Base-by-base conservation (phyloP, 805 yeast species). In the Spathaspora girioi region DNA sequence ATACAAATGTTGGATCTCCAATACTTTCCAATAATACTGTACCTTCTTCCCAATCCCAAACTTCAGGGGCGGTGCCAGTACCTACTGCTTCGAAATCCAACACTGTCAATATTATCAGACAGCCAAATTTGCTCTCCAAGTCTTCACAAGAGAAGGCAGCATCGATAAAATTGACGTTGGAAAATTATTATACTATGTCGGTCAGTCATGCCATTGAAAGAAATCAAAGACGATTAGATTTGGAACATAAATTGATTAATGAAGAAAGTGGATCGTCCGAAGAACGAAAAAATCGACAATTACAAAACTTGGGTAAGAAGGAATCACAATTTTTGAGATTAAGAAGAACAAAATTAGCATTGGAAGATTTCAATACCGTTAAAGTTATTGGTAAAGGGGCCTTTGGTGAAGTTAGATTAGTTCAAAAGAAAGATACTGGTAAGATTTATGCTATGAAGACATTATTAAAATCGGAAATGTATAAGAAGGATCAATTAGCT, bases 371-470 rank as follows among this genome's bases (percentile, higher is more conserved):
- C 70, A 81, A 77, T 53, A 91, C 97, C 1, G 96, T 91, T 50
- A 90, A 90, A 69, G 97, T 87, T 35, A 81, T 78, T 81, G 99
- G 99, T 47, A 94, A 94, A 67, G 99, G 99, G 56, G 97, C 99
- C 0, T 94, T 94, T 73, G 99, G 99, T 55, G 97, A 91, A 64
- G 99, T 94, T 35, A 80, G 97, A 55, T 75, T 94, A 49, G 98
- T 94, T 12, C 97, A 94, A 64, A 93, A 92, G 75, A 78, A 76
- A 49, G 99, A 94, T 68, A 87, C 94, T 0, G 96, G 97, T 49
- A 86, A 88, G 69, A 92, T 88, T 35, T 91, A 84, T 73, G 97
- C 96, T 46, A 94, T 89, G 99, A 91, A 91, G 70, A 92, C 97
- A 3, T 79, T 87, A 62, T 78, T 86, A 64, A 94, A 89, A 69